These are phyloP conservation scores for Ustilago vetiveriae DNA, from an alignment of 1,284 basidiomycete species.

Conservation along the genomic window DNA sequence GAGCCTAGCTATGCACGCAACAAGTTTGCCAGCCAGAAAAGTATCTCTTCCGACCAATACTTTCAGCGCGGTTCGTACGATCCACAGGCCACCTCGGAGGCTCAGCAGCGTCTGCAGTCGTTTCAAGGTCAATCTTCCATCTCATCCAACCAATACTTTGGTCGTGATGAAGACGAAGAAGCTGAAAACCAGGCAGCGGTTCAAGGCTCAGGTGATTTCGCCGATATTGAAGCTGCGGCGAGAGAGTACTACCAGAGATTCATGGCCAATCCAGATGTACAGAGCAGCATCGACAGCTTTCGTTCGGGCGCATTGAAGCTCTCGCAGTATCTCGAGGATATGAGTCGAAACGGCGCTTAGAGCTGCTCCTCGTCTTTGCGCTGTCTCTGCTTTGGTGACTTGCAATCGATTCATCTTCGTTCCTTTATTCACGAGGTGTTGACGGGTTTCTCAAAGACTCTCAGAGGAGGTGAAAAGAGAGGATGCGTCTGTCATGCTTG, in stretches of 20 bases:
- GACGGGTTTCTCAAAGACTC: neutral
- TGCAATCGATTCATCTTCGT: slow-evolving; percentile 4
- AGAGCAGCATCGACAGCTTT: slow-evolving; percentile 65
- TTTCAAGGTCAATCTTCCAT: slow-evolving; percentile 95
- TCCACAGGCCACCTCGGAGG: slow-evolving; percentile 77
- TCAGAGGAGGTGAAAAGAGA: neutral
- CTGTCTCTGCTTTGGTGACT: slow-evolving; percentile 1
- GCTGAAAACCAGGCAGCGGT: slow-evolving; percentile 31
- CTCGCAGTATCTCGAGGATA: slow-evolving; percentile 64
- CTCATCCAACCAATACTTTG: slow-evolving; percentile 79
- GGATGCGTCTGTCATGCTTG: too few species aligned
- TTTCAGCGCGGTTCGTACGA: slow-evolving; percentile 92
- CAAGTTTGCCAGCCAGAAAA: slow-evolving; percentile 89
- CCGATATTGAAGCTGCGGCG: slow-evolving; percentile 62
- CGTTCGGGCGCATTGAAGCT: slow-evolving; percentile 64
- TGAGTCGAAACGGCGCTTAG: slow-evolving; percentile 64
- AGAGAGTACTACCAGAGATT: slow-evolving; percentile 64
- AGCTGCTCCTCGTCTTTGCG: neutral
- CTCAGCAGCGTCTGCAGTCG: slow-evolving; percentile 80
- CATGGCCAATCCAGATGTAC: slow-evolving; percentile 67
- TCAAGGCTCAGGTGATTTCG: slow-evolving; percentile 51
- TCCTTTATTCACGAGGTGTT: too few species aligned
- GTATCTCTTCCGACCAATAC: slow-evolving; percentile 93
- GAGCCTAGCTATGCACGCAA: slow-evolving; percentile 83
- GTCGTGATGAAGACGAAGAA: slow-evolving; percentile 85